Evolutionary conservation across 169 alveolate genomes (phyloP).

Genomic region (Plasmodium gonderi): DNA sequence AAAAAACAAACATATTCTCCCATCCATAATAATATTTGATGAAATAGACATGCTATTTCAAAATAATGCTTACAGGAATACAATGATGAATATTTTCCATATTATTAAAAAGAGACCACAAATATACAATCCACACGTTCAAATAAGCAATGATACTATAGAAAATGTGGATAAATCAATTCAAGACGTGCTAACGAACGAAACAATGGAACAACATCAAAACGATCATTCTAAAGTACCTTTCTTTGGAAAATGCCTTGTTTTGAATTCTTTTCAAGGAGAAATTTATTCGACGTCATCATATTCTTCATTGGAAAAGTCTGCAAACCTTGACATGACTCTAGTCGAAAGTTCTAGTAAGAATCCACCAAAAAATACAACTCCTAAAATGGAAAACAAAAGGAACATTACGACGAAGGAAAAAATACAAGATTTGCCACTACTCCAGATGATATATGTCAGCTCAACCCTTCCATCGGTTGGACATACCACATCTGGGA

Average conservation of each 20-base stretch:
- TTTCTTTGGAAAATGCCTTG: not conserved
- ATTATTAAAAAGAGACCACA: slow-evolving; percentile 80
- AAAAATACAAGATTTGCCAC: slow-evolving; percentile 61
- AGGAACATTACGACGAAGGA: not conserved
- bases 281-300: not conserved
- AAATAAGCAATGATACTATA: slow-evolving; percentile 13
- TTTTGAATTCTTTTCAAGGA: not conserved
- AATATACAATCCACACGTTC: slow-evolving; percentile 78
- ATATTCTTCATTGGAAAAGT: not conserved
- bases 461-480: slow-evolving; percentile 81
- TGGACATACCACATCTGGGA: slow-evolving; percentile 82
- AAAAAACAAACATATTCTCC: slow-evolving; percentile 38
- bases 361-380: not conserved
- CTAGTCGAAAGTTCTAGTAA: not conserved
- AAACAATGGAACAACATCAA: not conserved
- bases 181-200: not conserved
- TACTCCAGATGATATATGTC: slow-evolving; percentile 80
- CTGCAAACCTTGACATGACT: not conserved
- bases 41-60: slow-evolving; percentile 83
- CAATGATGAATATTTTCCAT: slow-evolving; percentile 80
- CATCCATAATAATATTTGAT: slow-evolving; percentile 83
- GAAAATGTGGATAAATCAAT: slow-evolving; percentile 24
- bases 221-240: not conserved
- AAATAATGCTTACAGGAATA: slow-evolving; percentile 82
- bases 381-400: not conserved